Conservation (phyloP, 108 stramenopile genomes). For the Stephanodiscus minutulus region DNA sequence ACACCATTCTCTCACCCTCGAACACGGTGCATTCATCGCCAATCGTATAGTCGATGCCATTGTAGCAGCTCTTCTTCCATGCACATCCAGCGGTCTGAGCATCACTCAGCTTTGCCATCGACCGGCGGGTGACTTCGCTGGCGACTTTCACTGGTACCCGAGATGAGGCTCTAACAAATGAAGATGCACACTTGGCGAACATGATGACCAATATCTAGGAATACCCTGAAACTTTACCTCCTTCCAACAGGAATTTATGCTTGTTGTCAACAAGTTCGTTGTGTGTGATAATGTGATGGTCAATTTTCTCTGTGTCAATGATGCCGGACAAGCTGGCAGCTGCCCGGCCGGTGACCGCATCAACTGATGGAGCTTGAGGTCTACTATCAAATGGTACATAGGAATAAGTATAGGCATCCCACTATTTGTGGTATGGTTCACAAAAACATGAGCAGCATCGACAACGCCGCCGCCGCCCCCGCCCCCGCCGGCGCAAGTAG, state of each 20-base stretch:
- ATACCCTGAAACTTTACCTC: too few species aligned
- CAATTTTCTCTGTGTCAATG: too few species aligned
- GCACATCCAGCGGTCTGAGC: constrained; percentile 40
- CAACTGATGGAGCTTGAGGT: too few species aligned
- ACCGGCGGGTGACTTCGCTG: constrained; percentile 14
- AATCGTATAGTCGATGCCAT: constrained; percentile 71
- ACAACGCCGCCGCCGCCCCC: neutral
- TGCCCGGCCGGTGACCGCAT: too few species aligned
- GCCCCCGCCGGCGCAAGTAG: neutral
- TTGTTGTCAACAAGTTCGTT: too few species aligned
- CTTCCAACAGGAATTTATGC: too few species aligned
- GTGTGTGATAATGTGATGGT: too few species aligned
- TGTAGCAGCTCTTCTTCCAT: constrained; percentile 74
- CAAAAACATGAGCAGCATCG: neutral
- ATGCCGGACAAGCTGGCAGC: too few species aligned
- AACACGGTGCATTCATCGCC: constrained; percentile 53
- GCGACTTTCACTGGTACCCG: constrained; percentile 15
- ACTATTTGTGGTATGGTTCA: too few species aligned
- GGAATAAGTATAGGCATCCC: too few species aligned
- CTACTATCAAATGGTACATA: too few species aligned
- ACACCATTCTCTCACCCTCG: constrained; percentile 26
- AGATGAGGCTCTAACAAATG: constrained; percentile 15
- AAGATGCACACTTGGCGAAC: constrained; percentile 21
- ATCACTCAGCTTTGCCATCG: constrained; percentile 45
- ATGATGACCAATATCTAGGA: too few species aligned